These are phyloP conservation scores for Ajuga chamaepitys DNA, from an alignment of 257 asterid species.

Conservation along the genomic window DNA sequence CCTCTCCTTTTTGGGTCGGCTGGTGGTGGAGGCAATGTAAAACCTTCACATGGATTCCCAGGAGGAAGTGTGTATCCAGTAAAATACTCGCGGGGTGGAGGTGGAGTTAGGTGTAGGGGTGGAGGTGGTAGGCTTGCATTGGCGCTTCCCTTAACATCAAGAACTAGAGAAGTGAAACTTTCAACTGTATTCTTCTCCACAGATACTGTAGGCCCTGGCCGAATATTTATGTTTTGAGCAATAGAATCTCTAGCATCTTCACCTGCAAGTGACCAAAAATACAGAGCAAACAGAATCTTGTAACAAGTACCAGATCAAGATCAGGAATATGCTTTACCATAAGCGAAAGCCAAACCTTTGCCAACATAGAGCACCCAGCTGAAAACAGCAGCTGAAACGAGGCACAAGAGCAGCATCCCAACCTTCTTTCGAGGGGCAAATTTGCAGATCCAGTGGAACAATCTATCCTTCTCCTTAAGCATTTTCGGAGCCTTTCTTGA, in stretches of 20 bases:
- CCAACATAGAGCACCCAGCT: conserved; percentile 64
- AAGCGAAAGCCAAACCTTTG: conserved; percentile 52
- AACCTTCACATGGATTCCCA: conserved; percentile 85
- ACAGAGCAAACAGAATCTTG: not conserved
- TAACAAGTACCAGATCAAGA: not conserved
- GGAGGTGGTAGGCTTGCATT: conserved; percentile 10
- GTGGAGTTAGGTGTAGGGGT: conserved; percentile 20
- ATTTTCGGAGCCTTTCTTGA: conserved; percentile 63
- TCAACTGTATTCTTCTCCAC: conserved; percentile 19
- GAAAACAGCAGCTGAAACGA: conserved; percentile 65
- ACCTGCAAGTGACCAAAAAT: conserved; percentile 42
- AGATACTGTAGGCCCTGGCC: conserved; percentile 29
- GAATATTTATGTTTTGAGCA: conserved; percentile 32
- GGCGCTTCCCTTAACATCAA: conserved; percentile 18
- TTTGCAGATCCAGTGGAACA: conserved; percentile 71
- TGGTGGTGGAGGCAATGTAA: conserved; percentile 90
- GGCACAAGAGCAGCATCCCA: conserved; percentile 79
- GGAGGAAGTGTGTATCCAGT: conserved; percentile 83
- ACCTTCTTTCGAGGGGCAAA: conserved; percentile 82
- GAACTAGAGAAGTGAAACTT: conserved; percentile 2
- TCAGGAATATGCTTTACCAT: not conserved
- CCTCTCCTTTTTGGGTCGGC: conserved; percentile 85
- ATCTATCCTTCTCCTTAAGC: conserved; percentile 77
- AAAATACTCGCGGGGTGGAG: conserved; percentile 41
- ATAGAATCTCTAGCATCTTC: conserved; percentile 47